Evolutionary conservation across 306 rosid genomes (phyloP).

Genomic region (Alnus rubra): DNA sequence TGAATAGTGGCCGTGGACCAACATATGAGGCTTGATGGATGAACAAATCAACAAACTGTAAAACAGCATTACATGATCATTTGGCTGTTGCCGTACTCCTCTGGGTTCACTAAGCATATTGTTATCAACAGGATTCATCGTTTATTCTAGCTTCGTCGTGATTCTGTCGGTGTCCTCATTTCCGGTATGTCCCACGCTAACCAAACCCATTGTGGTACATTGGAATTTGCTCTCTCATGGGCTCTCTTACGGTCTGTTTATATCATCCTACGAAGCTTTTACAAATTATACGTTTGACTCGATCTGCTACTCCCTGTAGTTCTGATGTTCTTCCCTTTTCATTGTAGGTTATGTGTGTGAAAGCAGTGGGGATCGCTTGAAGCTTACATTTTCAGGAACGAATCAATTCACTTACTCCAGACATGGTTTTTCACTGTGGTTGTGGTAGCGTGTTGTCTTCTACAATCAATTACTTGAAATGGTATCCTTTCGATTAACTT

Average conservation of each 20-base stretch:
- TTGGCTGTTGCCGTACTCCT: not conserved
- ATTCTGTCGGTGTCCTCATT: conserved; percentile 56
- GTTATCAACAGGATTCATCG: conserved; percentile 61
- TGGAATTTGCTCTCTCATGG: conserved; percentile 87
- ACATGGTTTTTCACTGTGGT: conserved; percentile 71
- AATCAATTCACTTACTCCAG: conserved; percentile 73
- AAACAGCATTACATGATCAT: not conserved
- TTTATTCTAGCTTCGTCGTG: conserved; percentile 49
- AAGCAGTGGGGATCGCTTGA: conserved; percentile 88
- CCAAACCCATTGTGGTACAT: conserved; percentile 62
- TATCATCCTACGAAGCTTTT: conserved; percentile 7
- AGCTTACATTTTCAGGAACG: conserved; percentile 68
- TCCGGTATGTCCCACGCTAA: conserved; percentile 45
- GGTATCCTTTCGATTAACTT: conserved; percentile 38
- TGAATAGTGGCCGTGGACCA: too few species aligned
- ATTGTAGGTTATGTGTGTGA: conserved; percentile 85
- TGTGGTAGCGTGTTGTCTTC: conserved; percentile 53
- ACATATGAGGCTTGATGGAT: too few species aligned
- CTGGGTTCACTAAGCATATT: conserved; percentile 6
- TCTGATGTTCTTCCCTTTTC: conserved; percentile 14
- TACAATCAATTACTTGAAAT: conserved; percentile 90
- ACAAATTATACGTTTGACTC: not conserved
- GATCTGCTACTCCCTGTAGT: not conserved
- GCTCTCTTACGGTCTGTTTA: conserved; percentile 77
- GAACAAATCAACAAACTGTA: too few species aligned